Evolutionary conservation across 129 eudicot species (phyloP), one percentile per base, ranked within the genome.

Genomic region (Tagetes patula): DNA sequence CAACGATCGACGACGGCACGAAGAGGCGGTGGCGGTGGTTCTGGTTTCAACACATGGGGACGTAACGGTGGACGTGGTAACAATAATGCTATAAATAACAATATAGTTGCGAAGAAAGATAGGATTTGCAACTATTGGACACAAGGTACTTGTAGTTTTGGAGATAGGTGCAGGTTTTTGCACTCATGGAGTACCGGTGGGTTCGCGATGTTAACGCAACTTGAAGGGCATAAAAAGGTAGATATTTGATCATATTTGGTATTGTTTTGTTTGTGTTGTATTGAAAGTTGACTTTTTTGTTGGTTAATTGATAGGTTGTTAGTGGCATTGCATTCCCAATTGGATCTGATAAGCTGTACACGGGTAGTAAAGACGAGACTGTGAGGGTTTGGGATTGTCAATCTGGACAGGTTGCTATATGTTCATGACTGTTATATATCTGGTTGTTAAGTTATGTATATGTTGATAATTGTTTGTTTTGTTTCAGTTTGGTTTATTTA

Each of bases 311-410:
- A 27, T 71, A 93, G 98, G 88, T 77, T 74, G 96, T 93, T 49
- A 93, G 82, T 61, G 98, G 98, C 70, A 93, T 93, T 56, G 80
- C 98, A 38, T 62, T 85, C 69, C 96, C 99, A 58, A 75, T 78
- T 38, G 97, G 95, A 32, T 87, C 96, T 1, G 99, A 95, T 85
- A 95, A 95, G 83, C 84, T 95, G 48, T 95, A 91, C 70, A 84
- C 97, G 0, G 99, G 99, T 47, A 87, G 99, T 81, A 87, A 82
- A 74, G 99, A 95, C 40, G 88, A 88, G 84, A 85, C 88, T 7
- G 91, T 95, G 11, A 86, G 91, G 78, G 85, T 91, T 63, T 95
- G 99, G 99, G 99, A 95, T 77, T 91, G 99, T 83, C 96, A 91
- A 69, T 90, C 99, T 63, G 99, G 99, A 32, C 99, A 95, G 99